Percentiles rank a stretch among this genome's conserved stretches.
Evolutionary conservation across 768 basidiomycete genomes (phyloP).

Genomic region (Porphyrellus cyaneotinctus): DNA sequence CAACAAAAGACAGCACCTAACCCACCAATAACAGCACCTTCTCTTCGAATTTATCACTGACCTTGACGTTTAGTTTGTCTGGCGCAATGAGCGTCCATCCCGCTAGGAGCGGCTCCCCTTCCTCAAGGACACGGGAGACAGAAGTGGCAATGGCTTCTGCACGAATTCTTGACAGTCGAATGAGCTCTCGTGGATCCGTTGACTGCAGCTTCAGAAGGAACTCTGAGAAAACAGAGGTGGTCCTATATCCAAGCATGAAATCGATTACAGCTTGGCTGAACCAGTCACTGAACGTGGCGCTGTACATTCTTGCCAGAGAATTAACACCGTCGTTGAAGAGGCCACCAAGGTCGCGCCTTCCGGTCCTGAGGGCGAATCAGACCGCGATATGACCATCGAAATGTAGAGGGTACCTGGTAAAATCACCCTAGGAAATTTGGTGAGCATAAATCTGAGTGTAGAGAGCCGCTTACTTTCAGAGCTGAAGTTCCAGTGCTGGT

Average conservation of each 20-base stretch:
- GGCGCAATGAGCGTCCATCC: conserved; percentile 96
- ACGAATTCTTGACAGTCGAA: conserved; percentile 84
- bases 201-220: conserved; percentile 85
- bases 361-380: conserved; percentile 55
- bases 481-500: conserved; percentile 93
- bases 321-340: conserved; percentile 96
- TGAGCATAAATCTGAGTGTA: conserved; percentile 1
- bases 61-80: conserved; percentile 62
- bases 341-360: conserved; percentile 90
- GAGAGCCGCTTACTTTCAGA: conserved; percentile 61
- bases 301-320: conserved; percentile 86
- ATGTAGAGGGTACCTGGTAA: conserved; percentile 57
- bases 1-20: conserved; percentile 9
- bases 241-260: conserved; percentile 85
- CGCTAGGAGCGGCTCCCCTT: conserved; percentile 71
- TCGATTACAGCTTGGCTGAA: conserved; percentile 96
- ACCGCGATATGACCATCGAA: neutral
- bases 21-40: conserved; percentile 86
- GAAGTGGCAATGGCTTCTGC: conserved; percentile 91
- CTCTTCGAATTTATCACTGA: conserved; percentile 86
- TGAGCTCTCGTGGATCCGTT: conserved; percentile 87
- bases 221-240: conserved; percentile 85
- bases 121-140: conserved; percentile 67
- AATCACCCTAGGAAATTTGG: conserved; percentile 59
- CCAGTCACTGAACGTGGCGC: conserved; percentile 91